Percentiles rank a stretch among this genome's conserved stretches.
phyloP scores from a whole-genome alignment of 768 basidiomycete species.

The Pluteus cervinus region DNA sequence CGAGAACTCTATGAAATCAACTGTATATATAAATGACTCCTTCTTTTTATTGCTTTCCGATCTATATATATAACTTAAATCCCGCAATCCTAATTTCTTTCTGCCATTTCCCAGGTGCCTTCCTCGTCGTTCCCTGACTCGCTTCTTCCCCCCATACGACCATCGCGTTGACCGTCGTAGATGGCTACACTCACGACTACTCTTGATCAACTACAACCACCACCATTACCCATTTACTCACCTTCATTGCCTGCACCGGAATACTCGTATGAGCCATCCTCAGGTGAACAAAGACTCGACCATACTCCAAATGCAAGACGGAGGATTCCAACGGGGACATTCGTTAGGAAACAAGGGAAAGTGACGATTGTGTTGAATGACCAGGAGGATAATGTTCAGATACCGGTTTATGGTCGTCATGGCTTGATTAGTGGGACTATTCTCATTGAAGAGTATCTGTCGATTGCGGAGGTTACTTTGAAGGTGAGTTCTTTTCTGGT shows the following conservation, averaged over 20 bases:
- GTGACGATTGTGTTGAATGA: slow-evolving; percentile 38
- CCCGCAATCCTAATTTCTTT: too few relatives aligned
- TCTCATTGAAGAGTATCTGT: slow-evolving; percentile 30
- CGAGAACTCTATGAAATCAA: too few relatives aligned
- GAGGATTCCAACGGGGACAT: slow-evolving; percentile 27
- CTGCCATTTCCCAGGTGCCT: too few relatives aligned
- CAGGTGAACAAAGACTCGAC: slow-evolving; percentile 48
- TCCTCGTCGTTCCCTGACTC: too few relatives aligned
- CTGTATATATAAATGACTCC: too few relatives aligned
- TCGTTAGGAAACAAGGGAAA: slow-evolving; percentile 30
- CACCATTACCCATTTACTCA: slow-evolving; percentile 45
- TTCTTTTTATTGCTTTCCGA: too few relatives aligned
- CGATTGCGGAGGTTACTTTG: slow-evolving; percentile 35
- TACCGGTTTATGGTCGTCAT: slow-evolving; percentile 41
- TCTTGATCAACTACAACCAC: too few relatives aligned
- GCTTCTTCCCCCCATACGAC: too few relatives aligned
- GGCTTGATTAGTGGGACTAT: slow-evolving; percentile 36
- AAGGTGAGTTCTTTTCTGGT: slow-evolving; percentile 29
- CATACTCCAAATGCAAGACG: slow-evolving; percentile 29
- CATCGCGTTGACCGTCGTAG: too few relatives aligned
- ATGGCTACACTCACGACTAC: too few relatives aligned
- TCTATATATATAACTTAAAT: too few relatives aligned
- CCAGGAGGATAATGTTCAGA: slow-evolving; percentile 32
- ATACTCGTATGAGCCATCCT: slow-evolving; percentile 50
- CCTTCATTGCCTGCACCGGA: slow-evolving; percentile 47